Conservation (phyloP, 2,329 filamentous ascomycete species). For the Ophiostoma triangulosporum region DNA sequence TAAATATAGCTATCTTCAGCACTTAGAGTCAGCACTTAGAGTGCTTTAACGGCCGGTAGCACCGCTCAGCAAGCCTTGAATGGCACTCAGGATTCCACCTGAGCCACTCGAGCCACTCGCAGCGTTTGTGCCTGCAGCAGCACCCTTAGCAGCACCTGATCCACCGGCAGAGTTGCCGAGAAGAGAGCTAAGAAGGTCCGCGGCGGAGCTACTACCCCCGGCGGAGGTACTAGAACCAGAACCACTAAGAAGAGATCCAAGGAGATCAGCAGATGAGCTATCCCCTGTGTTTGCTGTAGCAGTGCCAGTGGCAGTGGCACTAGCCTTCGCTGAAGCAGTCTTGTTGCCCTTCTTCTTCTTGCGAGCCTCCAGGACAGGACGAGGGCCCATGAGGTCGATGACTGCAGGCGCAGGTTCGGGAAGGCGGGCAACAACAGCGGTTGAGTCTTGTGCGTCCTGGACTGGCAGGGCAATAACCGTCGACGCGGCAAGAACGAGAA, state of each 20-base stretch:
- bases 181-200: not conserved
- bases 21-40: too few species aligned
- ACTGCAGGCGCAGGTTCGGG: not conserved
- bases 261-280: not conserved
- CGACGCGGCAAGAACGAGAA: not conserved
- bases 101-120: not conserved
- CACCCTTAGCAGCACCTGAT: not conserved
- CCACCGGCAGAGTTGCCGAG: not conserved
- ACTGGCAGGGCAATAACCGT: not conserved
- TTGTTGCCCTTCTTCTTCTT: not conserved
- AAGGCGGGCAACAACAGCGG: not conserved
- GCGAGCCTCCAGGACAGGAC: not conserved
- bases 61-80: not conserved
- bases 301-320: not conserved
- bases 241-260: not conserved
- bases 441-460: not conserved
- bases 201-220: not conserved
- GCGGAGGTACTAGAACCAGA: not conserved
- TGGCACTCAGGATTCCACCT: not conserved
- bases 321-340: not conserved
- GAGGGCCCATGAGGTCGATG: not conserved
- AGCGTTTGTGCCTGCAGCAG: not conserved
- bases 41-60: not conserved
- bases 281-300: too few species aligned
- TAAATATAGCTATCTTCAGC: too few species aligned